Percentiles rank a stretch among this genome's conserved stretches.
Evolutionary conservation across 2,329 filamentous ascomycete genomes (phyloP).

Genomic region (Claviceps maximensis): DNA sequence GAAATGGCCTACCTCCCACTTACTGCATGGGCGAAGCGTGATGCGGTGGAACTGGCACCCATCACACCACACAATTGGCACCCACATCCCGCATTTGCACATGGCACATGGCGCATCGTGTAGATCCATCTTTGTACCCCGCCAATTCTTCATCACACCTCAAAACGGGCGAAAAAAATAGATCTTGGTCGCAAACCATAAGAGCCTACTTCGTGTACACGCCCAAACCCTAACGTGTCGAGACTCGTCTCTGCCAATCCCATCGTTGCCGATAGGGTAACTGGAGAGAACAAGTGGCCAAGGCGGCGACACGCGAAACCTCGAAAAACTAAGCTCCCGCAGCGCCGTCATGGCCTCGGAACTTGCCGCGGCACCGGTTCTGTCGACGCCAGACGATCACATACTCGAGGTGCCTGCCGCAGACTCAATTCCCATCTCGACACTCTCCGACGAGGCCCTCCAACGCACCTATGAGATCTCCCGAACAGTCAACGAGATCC

Average conservation of each 20-base stretch:
- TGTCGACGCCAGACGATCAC: slow-evolving; percentile 51
- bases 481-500: slow-evolving; percentile 65
- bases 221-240: background rate
- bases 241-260: background rate
- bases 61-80: background rate
- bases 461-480: slow-evolving; percentile 70
- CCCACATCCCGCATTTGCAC: background rate
- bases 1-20: no score
- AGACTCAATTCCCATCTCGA: slow-evolving; percentile 18
- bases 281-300: background rate
- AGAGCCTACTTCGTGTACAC: background rate
- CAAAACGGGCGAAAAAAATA: no score
- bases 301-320: no score
- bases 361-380: slow-evolving; percentile 41
- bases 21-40: no score
- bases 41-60: no score
- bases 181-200: no score
- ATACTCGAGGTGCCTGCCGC: slow-evolving; percentile 39
- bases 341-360: slow-evolving; percentile 33
- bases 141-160: no score
- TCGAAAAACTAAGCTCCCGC: background rate
- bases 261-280: background rate
- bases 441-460: slow-evolving; percentile 53
- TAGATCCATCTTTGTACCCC: no score
- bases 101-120: no score